Base-by-base conservation (phyloP, 2,329 filamentous ascomycete genomes). In the Moelleriella libera region DNA sequence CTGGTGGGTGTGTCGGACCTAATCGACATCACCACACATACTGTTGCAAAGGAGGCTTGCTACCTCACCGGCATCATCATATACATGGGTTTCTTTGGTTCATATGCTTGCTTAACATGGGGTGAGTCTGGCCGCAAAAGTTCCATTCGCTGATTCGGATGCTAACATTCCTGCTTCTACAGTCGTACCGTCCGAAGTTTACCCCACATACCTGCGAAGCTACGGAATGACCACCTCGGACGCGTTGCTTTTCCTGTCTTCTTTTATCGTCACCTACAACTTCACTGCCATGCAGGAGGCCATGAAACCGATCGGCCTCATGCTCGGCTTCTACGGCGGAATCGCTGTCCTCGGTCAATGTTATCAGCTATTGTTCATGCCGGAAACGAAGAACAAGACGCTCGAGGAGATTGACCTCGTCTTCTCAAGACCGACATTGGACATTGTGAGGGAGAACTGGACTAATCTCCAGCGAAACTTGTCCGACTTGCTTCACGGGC, bases 341-440 rank as follows among this genome's bases (percentile, higher is more conserved):
- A 85, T 86, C 47, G 82, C 82, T 0, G 71, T 83, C 0, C 8
- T 86, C 0, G 83, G 81, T 10, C 83, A 80, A 74, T 67, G 84
- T 54, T 86, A 85, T 61, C 82, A 86, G 64, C 68, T 85, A 44
- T 59, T 85, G 45, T 86, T 85, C 64, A 86, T 86, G 83, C 82
- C 80, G 0, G 81, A 85, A 68, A 85, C 82, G 3, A 85, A 85
- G 68, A 76, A 81, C 60, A 74, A 73, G 63, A 71, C 65, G 3
- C 72, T 86, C 0, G 83, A 86, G 63, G 82, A 86, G 62, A 85
- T 86, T 50, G 82, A 86, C 50, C 65, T 77, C 39, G 67, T 85
- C 21, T 85, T 85, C 59, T 70, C 74, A 45, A 70, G 74, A 51
- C 80, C 82, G 0, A 85, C 82, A 0, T 65, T 67, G 41, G 72